Base-by-base conservation (phyloP, 768 basidiomycete genomes). In the Hypholoma fasciculare region DNA sequence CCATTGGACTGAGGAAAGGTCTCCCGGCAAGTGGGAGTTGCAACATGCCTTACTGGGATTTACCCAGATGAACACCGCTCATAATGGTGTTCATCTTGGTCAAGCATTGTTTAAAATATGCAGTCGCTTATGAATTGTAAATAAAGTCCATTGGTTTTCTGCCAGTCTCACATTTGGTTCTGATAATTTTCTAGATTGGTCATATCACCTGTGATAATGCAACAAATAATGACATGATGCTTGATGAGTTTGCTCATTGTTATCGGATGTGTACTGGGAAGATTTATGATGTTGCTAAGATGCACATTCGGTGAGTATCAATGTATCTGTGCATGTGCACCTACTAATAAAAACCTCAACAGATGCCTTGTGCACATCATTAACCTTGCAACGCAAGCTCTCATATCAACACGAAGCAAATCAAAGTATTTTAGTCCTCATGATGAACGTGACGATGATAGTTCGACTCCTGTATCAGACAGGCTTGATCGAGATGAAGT, bases 181-280 rank as follows among this genome's bases (percentile, higher is more conserved):
- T 20, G 14, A 12, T 19, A 8, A 14, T 13, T 43, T 11, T 37
- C 2, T 56, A 78, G 78, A 58, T 76, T 52, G 72, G 75, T 0
- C 63, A 69, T 49, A 66, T 77, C 0, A 78, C 76, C 0, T 77
- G 71, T 44, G 74, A 78, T 58, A 78, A 77, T 58, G 73, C 76
- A 0, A 56, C 42, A 2, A 78, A 76, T 49, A 79, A 77, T 52
- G 53, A 59, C n/a, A 75, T 72, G 0, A 76, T 76, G 72, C 38
- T 72, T 5, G 47, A 11, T 0, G 66, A 72, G 14, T 70, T 78
- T 53, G 64, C 57, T 0, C 8, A 12, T 0, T 48, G 60, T 2
- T 56, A 37, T 38, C 14, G 9, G 8, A n/a, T 50, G 12, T 30
- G 46, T 11, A 52, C 47, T 2, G 40, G 46, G 1, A 20, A 40